A percentile compares a stretch with the other conserved stretches of the same genome.
phyloP scores from a whole-genome alignment of 2,329 filamentous ascomycete genomes.

The Waltergamsia citrina region DNA sequence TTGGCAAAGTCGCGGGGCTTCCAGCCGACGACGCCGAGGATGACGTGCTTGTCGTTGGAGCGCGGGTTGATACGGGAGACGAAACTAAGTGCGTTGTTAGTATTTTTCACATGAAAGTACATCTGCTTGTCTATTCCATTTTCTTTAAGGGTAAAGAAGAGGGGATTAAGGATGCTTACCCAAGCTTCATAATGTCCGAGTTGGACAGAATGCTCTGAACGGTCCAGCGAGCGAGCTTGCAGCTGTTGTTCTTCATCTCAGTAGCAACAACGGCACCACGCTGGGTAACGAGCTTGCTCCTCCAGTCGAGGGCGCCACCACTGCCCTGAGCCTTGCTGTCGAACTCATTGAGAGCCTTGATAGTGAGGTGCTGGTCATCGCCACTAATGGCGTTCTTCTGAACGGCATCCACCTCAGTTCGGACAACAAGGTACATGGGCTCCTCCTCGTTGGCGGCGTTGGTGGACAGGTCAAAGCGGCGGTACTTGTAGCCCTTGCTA shows the following conservation, averaged over 20 bases:
- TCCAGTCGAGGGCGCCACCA: slow-evolving; percentile 93
- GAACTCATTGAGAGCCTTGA: slow-evolving; percentile 98
- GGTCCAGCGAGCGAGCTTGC: slow-evolving; percentile 97
- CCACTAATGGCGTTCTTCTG: slow-evolving; percentile 90
- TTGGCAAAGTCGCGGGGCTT: slow-evolving; percentile 94
- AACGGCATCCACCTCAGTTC: slow-evolving; percentile 90
- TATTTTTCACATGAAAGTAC: not conserved
- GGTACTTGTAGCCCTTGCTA: slow-evolving; percentile 97
- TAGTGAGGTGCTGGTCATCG: slow-evolving; percentile 81
- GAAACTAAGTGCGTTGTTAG: slow-evolving; percentile 52
- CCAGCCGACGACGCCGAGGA: slow-evolving; percentile 93
- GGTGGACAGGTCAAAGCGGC: slow-evolving; percentile 88
- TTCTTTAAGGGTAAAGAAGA: not conserved
- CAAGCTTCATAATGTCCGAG: slow-evolving; percentile 98
- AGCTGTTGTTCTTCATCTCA: slow-evolving; percentile 99
- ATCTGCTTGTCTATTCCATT: not conserved
- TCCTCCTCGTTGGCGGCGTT: slow-evolving; percentile 92
- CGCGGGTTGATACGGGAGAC: slow-evolving; percentile 91
- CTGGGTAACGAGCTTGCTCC: slow-evolving; percentile 86
- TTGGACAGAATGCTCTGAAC: slow-evolving; percentile 93
- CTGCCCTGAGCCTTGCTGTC: slow-evolving; percentile 95
- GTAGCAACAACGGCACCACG: slow-evolving; percentile 95
- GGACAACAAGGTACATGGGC: slow-evolving; percentile 84
- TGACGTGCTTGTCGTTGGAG: slow-evolving; percentile 85
- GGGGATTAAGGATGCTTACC: slow-evolving; percentile 43